Conservation (phyloP, 768 basidiomycete species). For the Ephemerocybe angulata region DNA sequence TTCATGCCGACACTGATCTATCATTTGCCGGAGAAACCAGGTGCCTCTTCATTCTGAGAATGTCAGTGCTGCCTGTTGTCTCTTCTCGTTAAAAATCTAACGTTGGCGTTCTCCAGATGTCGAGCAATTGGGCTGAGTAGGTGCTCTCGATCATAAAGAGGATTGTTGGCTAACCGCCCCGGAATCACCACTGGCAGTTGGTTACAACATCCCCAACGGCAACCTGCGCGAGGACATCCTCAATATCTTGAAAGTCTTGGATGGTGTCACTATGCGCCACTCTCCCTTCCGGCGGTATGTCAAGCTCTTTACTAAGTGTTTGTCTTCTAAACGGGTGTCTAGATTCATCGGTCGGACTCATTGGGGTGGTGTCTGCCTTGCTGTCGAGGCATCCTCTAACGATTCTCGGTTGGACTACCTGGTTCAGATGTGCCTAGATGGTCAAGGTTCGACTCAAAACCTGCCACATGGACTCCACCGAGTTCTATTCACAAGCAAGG, state of each 20-base stretch:
- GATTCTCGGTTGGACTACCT: constrained; percentile 17
- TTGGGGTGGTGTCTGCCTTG: constrained; percentile 12
- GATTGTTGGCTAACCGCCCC: not conserved
- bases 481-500: no score
- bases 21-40: constrained; percentile 20
- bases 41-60: constrained; percentile 40
- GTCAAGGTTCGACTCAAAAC: no score
- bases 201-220: constrained; percentile 25
- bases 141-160: constrained; percentile 6
- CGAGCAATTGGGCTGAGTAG: constrained; percentile 47
- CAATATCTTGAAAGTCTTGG: constrained; percentile 10
- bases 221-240: constrained; percentile 14
- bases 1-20: constrained; percentile 22
- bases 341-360: constrained; percentile 13
- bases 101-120: constrained; percentile 33
- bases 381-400: constrained; percentile 7
- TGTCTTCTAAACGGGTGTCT: not conserved
- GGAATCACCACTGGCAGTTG: no score
- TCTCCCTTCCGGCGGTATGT: constrained; percentile 10
- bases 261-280: constrained; percentile 6
- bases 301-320: not conserved
- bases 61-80: constrained; percentile 33
- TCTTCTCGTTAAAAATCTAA: not conserved
- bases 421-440: no score
- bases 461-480: no score